Evolutionary conservation across 768 basidiomycete genomes (phyloP).

Genomic region (Rhizopogon roseolus): DNA sequence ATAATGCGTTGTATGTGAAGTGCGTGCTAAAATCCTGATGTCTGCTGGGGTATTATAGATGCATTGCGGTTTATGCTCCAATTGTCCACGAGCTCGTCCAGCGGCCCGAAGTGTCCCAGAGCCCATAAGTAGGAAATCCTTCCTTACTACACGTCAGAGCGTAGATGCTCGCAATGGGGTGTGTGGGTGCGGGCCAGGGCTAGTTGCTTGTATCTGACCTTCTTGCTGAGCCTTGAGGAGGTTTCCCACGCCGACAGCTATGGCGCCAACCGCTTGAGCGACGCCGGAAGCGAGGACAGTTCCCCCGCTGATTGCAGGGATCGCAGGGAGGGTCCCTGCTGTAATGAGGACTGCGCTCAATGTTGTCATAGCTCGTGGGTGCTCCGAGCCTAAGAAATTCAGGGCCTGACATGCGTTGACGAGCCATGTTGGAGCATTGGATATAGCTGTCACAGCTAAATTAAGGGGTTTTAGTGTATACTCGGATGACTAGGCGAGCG

Average conservation of each 20-base stretch:
- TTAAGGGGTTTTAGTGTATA: not conserved
- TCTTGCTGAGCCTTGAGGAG: slow-evolving; percentile 47
- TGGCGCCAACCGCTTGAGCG: slow-evolving; percentile 74
- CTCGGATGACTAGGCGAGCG: not conserved
- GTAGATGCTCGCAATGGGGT: slow-evolving; percentile 26
- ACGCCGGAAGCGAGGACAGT: slow-evolving; percentile 69
- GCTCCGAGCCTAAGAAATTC: slow-evolving; percentile 68
- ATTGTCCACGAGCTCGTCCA: slow-evolving; percentile 15
- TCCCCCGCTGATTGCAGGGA: slow-evolving; percentile 69
- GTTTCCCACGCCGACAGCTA: slow-evolving; percentile 70
- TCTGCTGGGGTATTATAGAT: slow-evolving; percentile 10
- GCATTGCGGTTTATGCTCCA: slow-evolving; percentile 14
- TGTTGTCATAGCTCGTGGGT: slow-evolving; percentile 71
- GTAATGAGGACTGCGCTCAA: slow-evolving; percentile 77
- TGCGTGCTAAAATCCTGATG: not conserved
- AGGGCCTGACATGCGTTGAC: slow-evolving; percentile 73
- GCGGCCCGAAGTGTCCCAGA: slow-evolving; percentile 11
- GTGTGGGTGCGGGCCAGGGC: slow-evolving; percentile 22
- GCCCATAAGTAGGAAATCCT: not conserved
- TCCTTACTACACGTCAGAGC: slow-evolving; percentile 15
- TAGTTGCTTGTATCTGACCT: slow-evolving; percentile 20
- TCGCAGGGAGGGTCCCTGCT: slow-evolving; percentile 66
- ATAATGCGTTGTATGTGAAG: not conserved
- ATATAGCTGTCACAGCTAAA: slow-evolving; percentile 37
- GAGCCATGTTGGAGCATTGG: slow-evolving; percentile 71